Percentiles rank a stretch among this genome's conserved stretches.
These are phyloP conservation scores for Tagetes erecta DNA, from an alignment of 129 eudicot genomes.

Conservation along the genomic window DNA sequence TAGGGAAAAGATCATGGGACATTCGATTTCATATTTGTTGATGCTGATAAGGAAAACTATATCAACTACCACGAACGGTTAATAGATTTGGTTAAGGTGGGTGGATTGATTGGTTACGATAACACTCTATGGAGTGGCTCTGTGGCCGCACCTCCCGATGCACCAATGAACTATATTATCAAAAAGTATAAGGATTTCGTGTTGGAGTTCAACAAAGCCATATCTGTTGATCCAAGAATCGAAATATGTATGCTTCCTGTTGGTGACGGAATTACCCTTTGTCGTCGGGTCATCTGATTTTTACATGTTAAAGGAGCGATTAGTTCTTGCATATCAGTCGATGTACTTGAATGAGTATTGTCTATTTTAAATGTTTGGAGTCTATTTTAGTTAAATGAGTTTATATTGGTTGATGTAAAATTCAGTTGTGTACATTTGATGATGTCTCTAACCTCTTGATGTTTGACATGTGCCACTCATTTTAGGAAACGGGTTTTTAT, in stretches of 20 bases:
- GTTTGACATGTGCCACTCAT: no score
- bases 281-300: conserved; percentile 65
- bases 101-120: conserved; percentile 47
- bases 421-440: no score
- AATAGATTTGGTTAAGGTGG: conserved; percentile 73
- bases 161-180: conserved; percentile 72
- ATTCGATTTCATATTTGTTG: conserved; percentile 44
- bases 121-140: conserved; percentile 67
- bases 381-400: no score
- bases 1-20: conserved; percentile 68
- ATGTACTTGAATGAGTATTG: no score
- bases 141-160: conserved; percentile 68
- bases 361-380: no score
- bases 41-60: conserved; percentile 63
- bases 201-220: conserved; percentile 75
- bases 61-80: conserved; percentile 76
- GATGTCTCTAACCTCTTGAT: no score
- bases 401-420: no score
- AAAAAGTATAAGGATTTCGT: conserved; percentile 79
- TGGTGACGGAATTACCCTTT: conserved; percentile 87
- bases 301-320: not conserved
- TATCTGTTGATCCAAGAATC: conserved; percentile 76
- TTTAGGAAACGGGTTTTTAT: no score
- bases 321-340: no score
- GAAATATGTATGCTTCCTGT: conserved; percentile 91